Evolutionary conservation across 2,329 filamentous ascomycete species (phyloP).

Genomic region (Davidsoniella eucalypti): DNA sequence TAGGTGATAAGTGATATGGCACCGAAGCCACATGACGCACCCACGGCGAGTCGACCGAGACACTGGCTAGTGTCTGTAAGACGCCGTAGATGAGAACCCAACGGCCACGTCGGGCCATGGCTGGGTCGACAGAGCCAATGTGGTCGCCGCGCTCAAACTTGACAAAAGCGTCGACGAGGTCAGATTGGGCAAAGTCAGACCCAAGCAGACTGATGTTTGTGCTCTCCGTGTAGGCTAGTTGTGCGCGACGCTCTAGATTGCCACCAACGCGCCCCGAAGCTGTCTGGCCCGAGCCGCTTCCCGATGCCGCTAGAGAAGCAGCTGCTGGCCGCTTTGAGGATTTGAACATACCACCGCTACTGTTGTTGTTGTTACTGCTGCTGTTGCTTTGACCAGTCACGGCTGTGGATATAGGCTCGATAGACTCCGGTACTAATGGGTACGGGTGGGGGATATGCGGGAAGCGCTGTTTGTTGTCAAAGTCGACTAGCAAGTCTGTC

Average conservation of each 20-base stretch:
- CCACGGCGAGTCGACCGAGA: conserved; percentile 40
- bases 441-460: conserved; percentile 53
- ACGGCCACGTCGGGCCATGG: conserved; percentile 37
- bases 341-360: conserved; percentile 17
- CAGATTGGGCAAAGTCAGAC: conserved; percentile 33
- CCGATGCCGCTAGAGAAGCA: neutral
- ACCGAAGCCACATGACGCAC: conserved; percentile 36
- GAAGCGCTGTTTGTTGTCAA: conserved; percentile 44
- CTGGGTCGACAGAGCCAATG: conserved; percentile 34
- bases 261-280: conserved; percentile 2
- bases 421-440: conserved; percentile 42
- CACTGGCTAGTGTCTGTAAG: conserved; percentile 40
- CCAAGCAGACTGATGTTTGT: conserved; percentile 42
- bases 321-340: conserved; percentile 13
- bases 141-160: conserved; percentile 39
- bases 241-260: conserved; percentile 32
- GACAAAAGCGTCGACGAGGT: conserved; percentile 37
- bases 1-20: conserved; percentile 39
- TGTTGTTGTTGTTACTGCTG: conserved; percentile 1
- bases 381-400: conserved; percentile 2
- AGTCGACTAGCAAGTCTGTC: conserved; percentile 49
- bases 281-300: conserved; percentile 13
- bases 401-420: conserved; percentile 18
- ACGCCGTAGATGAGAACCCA: conserved; percentile 46
- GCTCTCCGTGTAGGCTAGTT: conserved; percentile 41